Conservation (phyloP, 2,329 filamentous ascomycete species). For the Claviceps pusilla region DNA sequence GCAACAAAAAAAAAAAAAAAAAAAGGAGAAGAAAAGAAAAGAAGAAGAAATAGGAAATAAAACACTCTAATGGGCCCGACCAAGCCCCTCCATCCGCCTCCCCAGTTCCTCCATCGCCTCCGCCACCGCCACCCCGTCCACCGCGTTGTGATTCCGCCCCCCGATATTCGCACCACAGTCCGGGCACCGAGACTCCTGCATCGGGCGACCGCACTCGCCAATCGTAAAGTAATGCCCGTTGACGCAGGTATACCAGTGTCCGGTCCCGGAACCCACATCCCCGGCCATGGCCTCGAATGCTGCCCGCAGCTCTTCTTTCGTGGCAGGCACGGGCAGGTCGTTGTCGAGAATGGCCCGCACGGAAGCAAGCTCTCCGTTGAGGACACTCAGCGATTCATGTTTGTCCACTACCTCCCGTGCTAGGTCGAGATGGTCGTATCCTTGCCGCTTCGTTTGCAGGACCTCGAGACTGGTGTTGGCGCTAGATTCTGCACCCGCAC, state of each 20-base stretch:
- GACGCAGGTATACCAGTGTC: conserved; percentile 46
- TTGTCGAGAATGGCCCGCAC: conserved; percentile 8
- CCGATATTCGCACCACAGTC: conserved; percentile 45
- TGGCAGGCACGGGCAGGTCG: conserved; percentile 33
- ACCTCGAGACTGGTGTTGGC: neutral
- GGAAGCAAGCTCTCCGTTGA: neutral
- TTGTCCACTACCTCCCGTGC: neutral
- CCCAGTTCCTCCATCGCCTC: conserved; percentile 5
- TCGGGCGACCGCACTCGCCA: conserved; percentile 52
- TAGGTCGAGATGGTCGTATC: neutral
- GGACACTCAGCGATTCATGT: neutral
- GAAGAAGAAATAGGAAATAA: too few species aligned
- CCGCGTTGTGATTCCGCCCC: conserved; percentile 34
- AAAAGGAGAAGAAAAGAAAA: too few species aligned
- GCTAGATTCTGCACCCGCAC: neutral
- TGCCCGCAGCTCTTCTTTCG: conserved; percentile 33
- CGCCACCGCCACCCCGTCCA: conserved; percentile 35
- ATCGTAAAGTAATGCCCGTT: conserved; percentile 48
- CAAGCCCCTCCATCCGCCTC: neutral
- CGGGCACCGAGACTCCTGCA: conserved; percentile 44
- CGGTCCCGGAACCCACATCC: conserved; percentile 32
- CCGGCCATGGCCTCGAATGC: conserved; percentile 36
- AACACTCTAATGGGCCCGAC: too few species aligned
- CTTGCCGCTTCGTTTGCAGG: neutral
- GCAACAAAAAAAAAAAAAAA: too few species aligned